Conservation (phyloP, 768 basidiomycete species). For the Rickenella mellea region DNA sequence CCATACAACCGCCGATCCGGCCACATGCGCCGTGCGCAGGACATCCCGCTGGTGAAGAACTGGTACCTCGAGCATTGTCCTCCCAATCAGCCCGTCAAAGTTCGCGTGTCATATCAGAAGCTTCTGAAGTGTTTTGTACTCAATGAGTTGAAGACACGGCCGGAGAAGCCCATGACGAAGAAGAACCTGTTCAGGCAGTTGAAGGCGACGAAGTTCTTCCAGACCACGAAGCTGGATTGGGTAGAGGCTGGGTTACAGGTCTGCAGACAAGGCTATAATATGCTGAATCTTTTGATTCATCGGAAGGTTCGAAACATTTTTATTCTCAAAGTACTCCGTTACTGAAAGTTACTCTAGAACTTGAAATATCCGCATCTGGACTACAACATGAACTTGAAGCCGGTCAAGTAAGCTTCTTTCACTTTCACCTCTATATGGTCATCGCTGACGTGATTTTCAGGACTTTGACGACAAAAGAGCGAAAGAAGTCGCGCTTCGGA, state of each 20-base stretch:
- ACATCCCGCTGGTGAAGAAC: slow-evolving; percentile 91
- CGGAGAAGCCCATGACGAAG: slow-evolving; percentile 96
- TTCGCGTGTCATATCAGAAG: slow-evolving; percentile 98
- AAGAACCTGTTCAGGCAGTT: slow-evolving; percentile 93
- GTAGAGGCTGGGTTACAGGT: slow-evolving; percentile 98
- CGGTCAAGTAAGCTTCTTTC: slow-evolving; percentile 53
- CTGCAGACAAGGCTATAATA: slow-evolving; percentile 98
- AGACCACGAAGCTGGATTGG: slow-evolving; percentile 96
- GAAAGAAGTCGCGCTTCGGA: slow-evolving; percentile 99
- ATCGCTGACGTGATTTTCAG: slow-evolving; percentile 29
- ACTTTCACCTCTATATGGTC: not conserved
- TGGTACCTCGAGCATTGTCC: slow-evolving; percentile 99
- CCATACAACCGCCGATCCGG: slow-evolving; percentile 92
- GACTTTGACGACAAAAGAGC: slow-evolving; percentile 97
- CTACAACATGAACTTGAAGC: slow-evolving; percentile 99
- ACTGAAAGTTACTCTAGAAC: slow-evolving; percentile 37
- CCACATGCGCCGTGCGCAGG: slow-evolving; percentile 88
- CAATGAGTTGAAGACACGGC: slow-evolving; percentile 82
- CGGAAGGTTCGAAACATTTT: slow-evolving; percentile 58
- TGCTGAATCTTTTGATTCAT: slow-evolving; percentile 97
- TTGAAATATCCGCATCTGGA: slow-evolving; percentile 91
- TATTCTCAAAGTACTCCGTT: not conserved
- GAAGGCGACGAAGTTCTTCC: slow-evolving; percentile 99
- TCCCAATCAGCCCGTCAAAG: slow-evolving; percentile 92
- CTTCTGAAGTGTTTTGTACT: slow-evolving; percentile 91